Conservation (phyloP, 345 rosid species). For the Luvunga scandens region DNA sequence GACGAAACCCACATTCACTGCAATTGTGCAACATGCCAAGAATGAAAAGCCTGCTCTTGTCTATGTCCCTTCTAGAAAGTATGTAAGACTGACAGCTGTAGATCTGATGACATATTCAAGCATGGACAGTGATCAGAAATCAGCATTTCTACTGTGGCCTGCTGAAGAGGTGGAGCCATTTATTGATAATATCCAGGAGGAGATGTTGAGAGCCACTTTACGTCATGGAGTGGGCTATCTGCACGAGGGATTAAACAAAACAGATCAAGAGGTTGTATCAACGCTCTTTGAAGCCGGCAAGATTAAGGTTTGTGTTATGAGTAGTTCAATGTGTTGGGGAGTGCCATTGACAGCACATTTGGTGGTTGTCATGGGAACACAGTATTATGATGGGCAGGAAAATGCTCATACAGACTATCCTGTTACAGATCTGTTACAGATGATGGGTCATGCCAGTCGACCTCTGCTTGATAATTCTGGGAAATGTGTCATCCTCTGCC, state of each 20-base stretch:
- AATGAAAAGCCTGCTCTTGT: conserved; percentile 77
- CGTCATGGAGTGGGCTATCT: conserved; percentile 78
- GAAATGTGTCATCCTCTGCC: conserved; percentile 85
- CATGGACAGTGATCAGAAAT: conserved; percentile 50
- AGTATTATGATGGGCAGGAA: conserved; percentile 87
- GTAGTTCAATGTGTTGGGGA: conserved; percentile 92
- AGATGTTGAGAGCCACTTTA: conserved; percentile 66
- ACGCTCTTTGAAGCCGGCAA: conserved; percentile 80
- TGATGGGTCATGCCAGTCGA: conserved; percentile 96
- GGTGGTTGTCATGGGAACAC: conserved; percentile 97
- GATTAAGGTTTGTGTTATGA: conserved; percentile 95
- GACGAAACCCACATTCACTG: conserved; percentile 87
- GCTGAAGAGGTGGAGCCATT: conserved; percentile 62
- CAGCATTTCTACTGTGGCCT: conserved; percentile 56
- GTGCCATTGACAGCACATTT: conserved; percentile 75
- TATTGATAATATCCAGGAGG: conserved; percentile 54
- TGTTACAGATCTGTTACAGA: conserved; percentile 84
- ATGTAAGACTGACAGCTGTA: conserved; percentile 81
- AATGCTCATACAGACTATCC: conserved; percentile 86
- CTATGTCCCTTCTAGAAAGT: conserved; percentile 88
- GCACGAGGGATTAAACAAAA: conserved; percentile 81
- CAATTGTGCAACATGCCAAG: conserved; percentile 82
- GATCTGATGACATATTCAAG: conserved; percentile 87
- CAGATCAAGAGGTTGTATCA: conserved; percentile 81
- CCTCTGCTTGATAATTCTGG: conserved; percentile 87